These are phyloP conservation scores for Scedosporium boydii DNA, from an alignment of 2,329 filamentous ascomycete genomes.

Conservation along the genomic window DNA sequence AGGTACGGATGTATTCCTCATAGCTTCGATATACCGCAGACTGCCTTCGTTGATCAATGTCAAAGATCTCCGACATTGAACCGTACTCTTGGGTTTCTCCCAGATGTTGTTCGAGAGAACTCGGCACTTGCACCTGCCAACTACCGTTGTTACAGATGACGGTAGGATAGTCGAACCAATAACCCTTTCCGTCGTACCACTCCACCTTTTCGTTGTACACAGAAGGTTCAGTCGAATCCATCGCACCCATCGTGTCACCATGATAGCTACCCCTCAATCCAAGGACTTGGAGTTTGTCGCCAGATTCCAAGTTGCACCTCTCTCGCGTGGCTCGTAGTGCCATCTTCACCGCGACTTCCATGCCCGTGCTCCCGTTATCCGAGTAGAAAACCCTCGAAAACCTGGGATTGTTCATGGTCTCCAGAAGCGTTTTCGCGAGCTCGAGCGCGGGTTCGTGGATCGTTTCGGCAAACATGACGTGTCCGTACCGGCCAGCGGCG, in stretches of 20 bases:
- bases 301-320: slow-evolving; percentile 56
- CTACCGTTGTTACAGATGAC: slow-evolving; percentile 56
- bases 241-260: slow-evolving; percentile 79
- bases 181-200: slow-evolving; percentile 71
- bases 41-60: slow-evolving; percentile 38
- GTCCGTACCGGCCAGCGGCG: slow-evolving; percentile 74
- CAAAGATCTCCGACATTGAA: slow-evolving; percentile 49
- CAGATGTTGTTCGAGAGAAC: slow-evolving; percentile 31
- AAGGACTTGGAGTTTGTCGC: slow-evolving; percentile 53
- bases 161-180: slow-evolving; percentile 73
- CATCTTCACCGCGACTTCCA: slow-evolving; percentile 83
- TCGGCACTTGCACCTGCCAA: slow-evolving; percentile 55
- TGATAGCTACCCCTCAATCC: slow-evolving; percentile 77
- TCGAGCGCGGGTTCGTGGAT: slow-evolving; percentile 69
- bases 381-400: slow-evolving; percentile 69
- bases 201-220: slow-evolving; percentile 75
- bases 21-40: slow-evolving; percentile 26
- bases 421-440: slow-evolving; percentile 56
- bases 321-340: slow-evolving; percentile 58
- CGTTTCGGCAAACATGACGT: slow-evolving; percentile 78
- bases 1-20: slow-evolving; percentile 48
- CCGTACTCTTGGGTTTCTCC: slow-evolving; percentile 33
- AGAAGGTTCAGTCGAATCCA: slow-evolving; percentile 74
- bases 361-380: slow-evolving; percentile 75
- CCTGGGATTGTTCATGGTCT: slow-evolving; percentile 47